Base-by-base conservation (phyloP, 106 monocot species). In the Narthecium ossifragum region DNA sequence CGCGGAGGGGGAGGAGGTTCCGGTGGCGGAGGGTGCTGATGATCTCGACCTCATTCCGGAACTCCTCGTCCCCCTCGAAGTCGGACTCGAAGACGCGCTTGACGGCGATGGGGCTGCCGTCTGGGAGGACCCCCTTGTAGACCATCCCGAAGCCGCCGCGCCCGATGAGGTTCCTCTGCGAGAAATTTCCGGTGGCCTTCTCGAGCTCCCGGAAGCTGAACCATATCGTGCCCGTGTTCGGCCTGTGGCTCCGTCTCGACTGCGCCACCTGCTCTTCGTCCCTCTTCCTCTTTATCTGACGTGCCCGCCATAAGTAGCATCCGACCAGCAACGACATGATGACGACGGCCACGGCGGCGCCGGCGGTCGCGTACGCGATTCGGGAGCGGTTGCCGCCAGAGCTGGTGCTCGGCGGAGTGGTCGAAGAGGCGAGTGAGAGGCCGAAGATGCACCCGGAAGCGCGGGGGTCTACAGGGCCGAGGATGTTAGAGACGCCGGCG, bases 131-230 rank as follows among this genome's bases (percentile, higher is more conserved):
- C 10, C 92, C 92, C 32, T 71, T 77, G 65, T 92, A 87, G 28
- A 92, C 86, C 0, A 79, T 64, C 12, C 86, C 86, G 50, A 75
- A 82, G 15, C 78, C 86, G 5, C 86, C 86, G 32, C 75, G 81
- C 26, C 86, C 86, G 69, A 82, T 73, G 11, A 87, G 9, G 41
- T 87, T 87, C 8, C 57, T 25, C 53, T 71, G 69, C 0, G 78
- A 72, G 75, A 87, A 82, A 21, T 48, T 43, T 18, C n/a, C 48
- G 0, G 86, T 87, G 43, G 78, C 82, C 32, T 70, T 75, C n/a
- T 72, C 75, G 14, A 88, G 66, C 26, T 76, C 88, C 13, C 57
- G 53, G 61, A 79, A 70, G 31, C 50, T 32, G 63, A 56, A 91
- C 74, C 76, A 69, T 27, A 86, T 17, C 71, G n/a, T 21, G 14